phyloP scores from a whole-genome alignment of 2,329 filamentous ascomycete genomes.

The Cordyceps cicadae region DNA sequence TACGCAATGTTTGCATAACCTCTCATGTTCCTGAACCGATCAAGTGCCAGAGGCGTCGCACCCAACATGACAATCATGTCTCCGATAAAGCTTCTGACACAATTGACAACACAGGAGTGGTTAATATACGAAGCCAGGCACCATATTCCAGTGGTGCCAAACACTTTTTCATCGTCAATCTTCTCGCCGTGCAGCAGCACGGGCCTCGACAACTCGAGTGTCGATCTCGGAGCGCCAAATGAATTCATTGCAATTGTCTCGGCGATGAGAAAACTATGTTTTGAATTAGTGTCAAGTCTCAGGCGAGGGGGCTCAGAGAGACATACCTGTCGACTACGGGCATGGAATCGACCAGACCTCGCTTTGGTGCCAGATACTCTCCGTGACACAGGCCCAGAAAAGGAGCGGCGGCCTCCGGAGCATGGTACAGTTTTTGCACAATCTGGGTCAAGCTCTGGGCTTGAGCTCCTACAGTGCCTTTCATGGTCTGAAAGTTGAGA shows the following conservation, averaged over 20 bases:
- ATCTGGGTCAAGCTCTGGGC: not conserved
- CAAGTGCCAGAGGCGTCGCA: too few species aligned
- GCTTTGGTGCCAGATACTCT: not conserved
- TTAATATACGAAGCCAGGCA: not conserved
- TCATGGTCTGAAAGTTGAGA: not conserved
- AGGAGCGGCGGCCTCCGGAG: not conserved
- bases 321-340: not conserved
- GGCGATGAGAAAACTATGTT: not conserved
- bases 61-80: slow-evolving; percentile 3
- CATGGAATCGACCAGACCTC: not conserved
- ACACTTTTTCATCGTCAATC: not conserved
- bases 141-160: not conserved
- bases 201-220: not conserved
- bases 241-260: not conserved
- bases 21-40: not conserved
- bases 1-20: not conserved
- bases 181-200: not conserved
- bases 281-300: not conserved
- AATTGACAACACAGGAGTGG: not conserved
- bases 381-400: not conserved
- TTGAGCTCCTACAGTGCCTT: not conserved
- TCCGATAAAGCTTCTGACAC: not conserved
- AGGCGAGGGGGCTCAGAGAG: not conserved
- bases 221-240: not conserved
- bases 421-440: not conserved